These are phyloP conservation scores for Mortierella sp. DNA, from an alignment of 371 early-diverging fungal species.

Conservation along the genomic window DNA sequence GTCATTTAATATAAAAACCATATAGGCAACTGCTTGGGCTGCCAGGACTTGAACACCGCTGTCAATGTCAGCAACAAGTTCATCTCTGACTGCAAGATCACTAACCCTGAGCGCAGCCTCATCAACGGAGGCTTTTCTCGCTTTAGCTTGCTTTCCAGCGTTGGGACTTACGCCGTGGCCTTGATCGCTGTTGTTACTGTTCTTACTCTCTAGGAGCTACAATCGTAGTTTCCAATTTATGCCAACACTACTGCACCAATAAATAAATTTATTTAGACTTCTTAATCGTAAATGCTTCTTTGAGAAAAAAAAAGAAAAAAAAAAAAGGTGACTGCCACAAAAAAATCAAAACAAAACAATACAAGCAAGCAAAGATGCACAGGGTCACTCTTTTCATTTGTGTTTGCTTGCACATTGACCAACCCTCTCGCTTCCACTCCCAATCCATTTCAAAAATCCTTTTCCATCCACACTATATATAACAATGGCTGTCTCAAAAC, in stretches of 20 bases:
- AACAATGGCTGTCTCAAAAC: conserved; percentile 49
- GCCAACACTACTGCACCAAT: background rate
- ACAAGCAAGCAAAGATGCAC: background rate
- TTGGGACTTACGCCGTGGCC: conserved; percentile 3
- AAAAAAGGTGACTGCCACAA: background rate
- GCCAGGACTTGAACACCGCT: conserved; percentile 30
- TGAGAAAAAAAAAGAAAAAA: background rate
- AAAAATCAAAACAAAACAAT: conserved; percentile 13
- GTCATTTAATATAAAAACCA: too few species aligned
- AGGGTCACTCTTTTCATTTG: background rate
- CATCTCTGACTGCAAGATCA: conserved; percentile 36
- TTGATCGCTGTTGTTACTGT: conserved; percentile 6
- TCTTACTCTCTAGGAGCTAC: background rate
- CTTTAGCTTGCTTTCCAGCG: conserved; percentile 1
- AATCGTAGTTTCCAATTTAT: too few species aligned
- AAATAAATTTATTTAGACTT: background rate
- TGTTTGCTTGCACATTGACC: background rate
- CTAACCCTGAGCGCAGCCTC: conserved; percentile 14
- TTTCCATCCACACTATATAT: conserved; percentile 4
- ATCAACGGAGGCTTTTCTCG: conserved; percentile 15
- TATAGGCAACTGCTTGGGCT: conserved; percentile 30
- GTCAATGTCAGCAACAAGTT: conserved; percentile 34
- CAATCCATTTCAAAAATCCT: background rate
- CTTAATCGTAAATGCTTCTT: background rate
- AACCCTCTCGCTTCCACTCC: background rate